Conservation (phyloP, 257 asterid species). For the Gentiana macrophylla region DNA sequence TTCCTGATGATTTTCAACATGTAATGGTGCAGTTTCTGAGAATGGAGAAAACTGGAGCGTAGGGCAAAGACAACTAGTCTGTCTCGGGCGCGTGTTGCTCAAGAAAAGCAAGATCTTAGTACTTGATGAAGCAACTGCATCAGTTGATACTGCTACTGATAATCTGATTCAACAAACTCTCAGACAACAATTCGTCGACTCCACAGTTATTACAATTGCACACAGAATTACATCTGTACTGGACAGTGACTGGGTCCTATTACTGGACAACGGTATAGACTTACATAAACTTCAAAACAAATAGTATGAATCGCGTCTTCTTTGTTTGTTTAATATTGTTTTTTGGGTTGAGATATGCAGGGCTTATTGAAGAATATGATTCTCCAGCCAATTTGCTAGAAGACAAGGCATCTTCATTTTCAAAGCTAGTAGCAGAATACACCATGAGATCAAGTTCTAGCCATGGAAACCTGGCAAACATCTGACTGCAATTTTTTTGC, state of each 20-base stretch:
- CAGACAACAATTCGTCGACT: conserved; percentile 45
- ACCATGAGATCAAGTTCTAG: conserved; percentile 68
- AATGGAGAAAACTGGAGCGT: conserved; percentile 98
- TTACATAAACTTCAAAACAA: too few species aligned
- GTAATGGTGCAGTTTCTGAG: conserved; percentile 44
- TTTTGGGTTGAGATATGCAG: conserved; percentile 23
- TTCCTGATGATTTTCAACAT: neutral
- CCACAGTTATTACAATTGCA: conserved; percentile 72
- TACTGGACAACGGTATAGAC: conserved; percentile 54
- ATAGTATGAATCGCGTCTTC: neutral
- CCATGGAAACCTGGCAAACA: conserved; percentile 20
- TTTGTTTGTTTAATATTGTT: neutral
- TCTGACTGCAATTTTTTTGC: neutral
- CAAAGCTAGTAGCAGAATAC: conserved; percentile 89
- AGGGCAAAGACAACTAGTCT: conserved; percentile 85
- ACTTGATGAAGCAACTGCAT: conserved; percentile 94
- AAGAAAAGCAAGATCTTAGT: conserved; percentile 83
- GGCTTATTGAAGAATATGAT: conserved; percentile 58
- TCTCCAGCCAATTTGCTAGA: conserved; percentile 66
- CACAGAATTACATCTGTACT: conserved; percentile 87
- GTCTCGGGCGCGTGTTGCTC: conserved; percentile 87
- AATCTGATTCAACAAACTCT: conserved; percentile 76
- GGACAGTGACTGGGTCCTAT: conserved; percentile 64
- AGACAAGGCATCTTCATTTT: conserved; percentile 48
- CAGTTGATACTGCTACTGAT: conserved; percentile 97